Evolutionary conservation across 208 protist species (phyloP).

Genomic region (Acanthamoeba pearcei): DNA sequence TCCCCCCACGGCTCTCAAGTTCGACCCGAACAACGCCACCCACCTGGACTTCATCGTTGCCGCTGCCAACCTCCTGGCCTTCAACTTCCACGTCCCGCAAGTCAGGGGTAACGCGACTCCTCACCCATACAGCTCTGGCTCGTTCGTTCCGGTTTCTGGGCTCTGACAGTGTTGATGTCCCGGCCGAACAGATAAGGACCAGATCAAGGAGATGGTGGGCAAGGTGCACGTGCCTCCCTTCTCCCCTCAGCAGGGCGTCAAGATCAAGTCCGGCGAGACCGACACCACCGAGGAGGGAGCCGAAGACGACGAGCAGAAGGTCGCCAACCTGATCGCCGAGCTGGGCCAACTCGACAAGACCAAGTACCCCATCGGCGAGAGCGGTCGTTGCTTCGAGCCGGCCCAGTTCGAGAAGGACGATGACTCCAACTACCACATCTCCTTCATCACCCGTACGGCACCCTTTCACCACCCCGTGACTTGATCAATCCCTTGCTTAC

Average conservation of each 20-base stretch:
- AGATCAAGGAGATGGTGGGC: conserved; percentile 47
- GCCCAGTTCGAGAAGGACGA: conserved; percentile 91
- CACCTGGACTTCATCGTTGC: conserved; percentile 91
- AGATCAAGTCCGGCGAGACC: conserved; percentile 73
- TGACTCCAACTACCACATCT: conserved; percentile 90
- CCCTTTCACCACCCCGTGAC: conserved; percentile 9
- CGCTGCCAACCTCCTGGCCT: conserved; percentile 91
- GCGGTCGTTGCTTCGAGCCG: neutral
- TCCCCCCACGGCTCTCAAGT: conserved; percentile 90
- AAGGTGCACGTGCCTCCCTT: conserved; percentile 83
- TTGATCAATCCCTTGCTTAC: conserved; percentile 40
- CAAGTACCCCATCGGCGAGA: conserved; percentile 55
- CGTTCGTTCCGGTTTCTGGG: neutral
- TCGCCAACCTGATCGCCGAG: conserved; percentile 44
- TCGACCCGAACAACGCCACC: conserved; percentile 85
- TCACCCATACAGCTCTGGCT: neutral
- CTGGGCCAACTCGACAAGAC: conserved; percentile 45
- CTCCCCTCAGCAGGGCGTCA: conserved; percentile 45
- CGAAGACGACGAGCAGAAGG: conserved; percentile 73
- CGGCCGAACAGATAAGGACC: neutral
- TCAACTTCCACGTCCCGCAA: conserved; percentile 84
- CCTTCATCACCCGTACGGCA: conserved; percentile 75
- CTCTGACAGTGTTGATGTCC: neutral
- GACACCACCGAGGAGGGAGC: conserved; percentile 64
- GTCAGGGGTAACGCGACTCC: neutral